These are phyloP conservation scores for Cyphellophora attinorum DNA, from an alignment of 2,329 filamentous ascomycete genomes.

Conservation along the genomic window DNA sequence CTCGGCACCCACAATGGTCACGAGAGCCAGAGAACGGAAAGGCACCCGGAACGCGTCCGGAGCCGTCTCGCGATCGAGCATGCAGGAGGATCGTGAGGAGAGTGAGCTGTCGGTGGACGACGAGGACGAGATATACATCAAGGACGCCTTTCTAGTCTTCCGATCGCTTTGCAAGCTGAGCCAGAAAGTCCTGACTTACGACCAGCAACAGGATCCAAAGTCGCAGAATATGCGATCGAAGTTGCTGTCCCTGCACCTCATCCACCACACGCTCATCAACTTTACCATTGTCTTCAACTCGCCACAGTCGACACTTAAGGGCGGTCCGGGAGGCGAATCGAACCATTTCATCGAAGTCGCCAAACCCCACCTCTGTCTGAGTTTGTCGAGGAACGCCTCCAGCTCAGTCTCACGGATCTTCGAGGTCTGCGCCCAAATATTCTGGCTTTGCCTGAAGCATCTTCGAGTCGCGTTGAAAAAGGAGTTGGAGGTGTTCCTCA, in stretches of 20 bases:
- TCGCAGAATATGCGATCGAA: conserved; percentile 97
- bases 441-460: conserved; percentile 93
- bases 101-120: conserved; percentile 38
- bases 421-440: conserved; percentile 92
- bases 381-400: conserved; percentile 86
- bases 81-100: conserved; percentile 30
- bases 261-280: conserved; percentile 91
- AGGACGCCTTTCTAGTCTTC: conserved; percentile 95
- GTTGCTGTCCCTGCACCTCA: conserved; percentile 85
- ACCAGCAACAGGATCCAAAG: conserved; percentile 85
- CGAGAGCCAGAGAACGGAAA: conserved; percentile 39
- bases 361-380: conserved; percentile 93
- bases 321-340: conserved; percentile 69
- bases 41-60: conserved; percentile 36
- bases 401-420: conserved; percentile 89
- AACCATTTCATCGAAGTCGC: conserved; percentile 90
- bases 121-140: conserved; percentile 88
- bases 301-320: conserved; percentile 82
- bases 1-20: conserved; percentile 58
- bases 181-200: conserved; percentile 78
- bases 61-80: conserved; percentile 23
- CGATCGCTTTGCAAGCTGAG: conserved; percentile 95
- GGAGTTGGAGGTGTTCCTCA: conserved; percentile 95
- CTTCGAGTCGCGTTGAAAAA: conserved; percentile 95
- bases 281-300: conserved; percentile 86